Evolutionary conservation across 371 early-diverging fungal species (phyloP).

Genomic region (Lichtheimia corymbifera): DNA sequence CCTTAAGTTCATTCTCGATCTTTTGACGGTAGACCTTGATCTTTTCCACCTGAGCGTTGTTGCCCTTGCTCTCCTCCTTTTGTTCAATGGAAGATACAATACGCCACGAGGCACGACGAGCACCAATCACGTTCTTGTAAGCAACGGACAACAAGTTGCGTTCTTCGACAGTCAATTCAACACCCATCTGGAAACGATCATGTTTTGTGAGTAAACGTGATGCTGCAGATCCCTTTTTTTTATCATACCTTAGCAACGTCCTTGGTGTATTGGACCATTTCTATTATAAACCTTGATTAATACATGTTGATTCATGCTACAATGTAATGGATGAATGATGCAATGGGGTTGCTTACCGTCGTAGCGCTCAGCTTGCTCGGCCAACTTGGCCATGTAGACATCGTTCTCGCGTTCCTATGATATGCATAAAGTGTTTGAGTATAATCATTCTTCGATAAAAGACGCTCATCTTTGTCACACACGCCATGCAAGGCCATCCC

Average conservation of each 20-base stretch:
- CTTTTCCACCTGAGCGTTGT: constrained; percentile 80
- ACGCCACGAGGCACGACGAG: constrained; percentile 99
- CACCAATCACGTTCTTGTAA: constrained; percentile 99
- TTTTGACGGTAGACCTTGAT: constrained; percentile 90
- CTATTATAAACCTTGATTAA: constrained; percentile 41
- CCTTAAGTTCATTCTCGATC: constrained; percentile 94
- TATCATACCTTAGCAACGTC: constrained; percentile 63
- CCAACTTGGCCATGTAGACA: constrained; percentile 95
- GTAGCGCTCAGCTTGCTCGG: constrained; percentile 99
- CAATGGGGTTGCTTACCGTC: constrained; percentile 54
- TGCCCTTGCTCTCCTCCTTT: constrained; percentile 96
- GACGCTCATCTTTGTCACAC: too few relatives aligned
- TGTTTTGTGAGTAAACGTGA: neutral
- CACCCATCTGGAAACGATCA: constrained; percentile 32
- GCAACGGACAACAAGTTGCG: constrained; percentile 99
- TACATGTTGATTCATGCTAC: neutral
- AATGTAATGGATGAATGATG: constrained; percentile 5
- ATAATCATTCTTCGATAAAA: too few relatives aligned
- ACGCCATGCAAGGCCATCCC: too few relatives aligned
- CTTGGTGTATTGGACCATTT: constrained; percentile 97
- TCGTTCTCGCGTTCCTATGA: constrained; percentile 50
- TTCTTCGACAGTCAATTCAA: constrained; percentile 94
- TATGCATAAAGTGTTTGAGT: too few relatives aligned
- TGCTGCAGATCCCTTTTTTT: neutral
- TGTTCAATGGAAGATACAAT: constrained; percentile 98